Base-by-base conservation (phyloP, 2,329 filamentous ascomycete species). In the Colletotrichum lupini region DNA sequence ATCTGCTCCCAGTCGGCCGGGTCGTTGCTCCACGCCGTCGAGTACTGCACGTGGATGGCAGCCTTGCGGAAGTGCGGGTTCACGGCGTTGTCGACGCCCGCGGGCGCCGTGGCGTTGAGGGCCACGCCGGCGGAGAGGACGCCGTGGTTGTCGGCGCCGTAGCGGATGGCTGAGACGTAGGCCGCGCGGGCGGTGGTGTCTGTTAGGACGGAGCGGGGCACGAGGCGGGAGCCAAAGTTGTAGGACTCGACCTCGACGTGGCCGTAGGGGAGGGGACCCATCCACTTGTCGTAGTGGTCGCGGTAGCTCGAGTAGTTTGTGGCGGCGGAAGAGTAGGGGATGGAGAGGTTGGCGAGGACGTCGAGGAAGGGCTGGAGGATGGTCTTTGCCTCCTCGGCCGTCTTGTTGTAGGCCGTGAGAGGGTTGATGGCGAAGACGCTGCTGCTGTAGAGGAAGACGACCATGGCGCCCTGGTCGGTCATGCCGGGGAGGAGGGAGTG, bases 221-320 rank as follows among this genome's bases (percentile, higher is more conserved):
- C 80, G 9, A 88, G 81, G 22, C 86, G 83, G 12, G 84, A 82
- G 32, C 86, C 85, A 66, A 79, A 80, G 57, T 77, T 77, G 55
- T 77, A 75, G 68, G 79, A 81, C 75, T 88, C 87, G 26, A 93
- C 92, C 76, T 90, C 86, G 2, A 81, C 81, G 67, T 77, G 77
- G 60, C 82, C 81, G n/a, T 82, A 82, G 68, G 83, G 86, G 4
- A 84, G 76, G 11, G 87, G 85, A 5, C 82, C 82, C 52, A 81
- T 81, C 76, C 80, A 81, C 35, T 85, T 85, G 76, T 80, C 79
- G 71, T 85, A 85, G 53, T 88, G 88, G 28, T 83, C 75, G 52
- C 89, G 86, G 74, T 80, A 81, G 61, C 53, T 72, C 30, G 62
- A 37, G 22, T 70, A 76, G 49, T 75, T 79, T 73, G 49, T 78